Evolutionary conservation across 2,329 filamentous ascomycete species (phyloP), one percentile per base, ranked within the genome.

Genomic region (Monosporascus sp.): DNA sequence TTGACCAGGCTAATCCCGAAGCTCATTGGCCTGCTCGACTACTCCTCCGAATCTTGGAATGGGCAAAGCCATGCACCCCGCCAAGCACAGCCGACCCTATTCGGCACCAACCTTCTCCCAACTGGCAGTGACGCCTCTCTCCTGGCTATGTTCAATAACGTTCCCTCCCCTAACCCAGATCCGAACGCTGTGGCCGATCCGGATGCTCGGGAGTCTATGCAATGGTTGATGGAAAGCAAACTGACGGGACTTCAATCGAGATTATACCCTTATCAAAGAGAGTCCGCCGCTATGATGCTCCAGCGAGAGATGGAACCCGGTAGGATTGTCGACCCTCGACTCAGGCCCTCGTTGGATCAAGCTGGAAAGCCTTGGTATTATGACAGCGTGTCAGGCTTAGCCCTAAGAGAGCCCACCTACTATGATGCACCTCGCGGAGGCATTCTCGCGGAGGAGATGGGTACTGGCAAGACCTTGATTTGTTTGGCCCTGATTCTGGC

Each of bases 381-480:
- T 59, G 87, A 92, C 56, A 75, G 81, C 5, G 80, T 86, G 45
- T 79, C 83, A 17, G 82, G 83, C 0, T 75, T 76, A 0, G 79
- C 91, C 48, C 67, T 89, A 0, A 76, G 76, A 37, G 81, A 87
- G n/a, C 85, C 88, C 11, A 79, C 81, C 2, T 81, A 82, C 54
- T 96, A 93, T 61, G 90, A 94, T 45, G 80, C 84, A 26, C 81
- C 86, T 5, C 78, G 80, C 54, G 91, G 92, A 36, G 93, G 91
- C 3, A 87, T 93, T 16, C 73, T 91, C 16, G 88, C 88, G 0
- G 90, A 94, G 65, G 86, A 89, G 58, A 92, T 92, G 88, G 87
- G 87, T 6, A 73, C 81, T 0, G 92, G 93, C 0, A 97, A 97
- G 73, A 97, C 93, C 0, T 72, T 97, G 26, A 96, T 97, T 11